phyloP scores from a whole-genome alignment of 768 basidiomycete genomes.

The Suillus hirtellus region DNA sequence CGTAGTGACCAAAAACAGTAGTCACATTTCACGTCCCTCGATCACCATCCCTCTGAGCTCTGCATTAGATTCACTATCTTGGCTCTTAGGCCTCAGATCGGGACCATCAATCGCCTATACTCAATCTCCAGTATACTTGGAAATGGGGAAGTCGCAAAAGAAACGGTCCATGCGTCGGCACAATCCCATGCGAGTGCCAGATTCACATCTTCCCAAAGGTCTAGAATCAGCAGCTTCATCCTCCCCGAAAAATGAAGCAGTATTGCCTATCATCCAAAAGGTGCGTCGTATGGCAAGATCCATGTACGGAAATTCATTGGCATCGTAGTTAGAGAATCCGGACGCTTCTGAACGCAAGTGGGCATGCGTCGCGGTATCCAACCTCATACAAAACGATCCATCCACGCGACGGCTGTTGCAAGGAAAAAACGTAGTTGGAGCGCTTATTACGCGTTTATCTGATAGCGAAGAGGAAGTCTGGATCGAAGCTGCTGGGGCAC shows the following conservation, averaged over 20 bases:
- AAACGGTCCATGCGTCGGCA: slow-evolving; percentile 82
- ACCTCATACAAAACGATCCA: slow-evolving; percentile 92
- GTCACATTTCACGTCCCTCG: neutral
- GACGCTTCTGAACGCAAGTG: slow-evolving; percentile 86
- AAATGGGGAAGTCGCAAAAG: slow-evolving; percentile 94
- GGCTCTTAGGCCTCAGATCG: slow-evolving; percentile 2
- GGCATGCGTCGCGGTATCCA: slow-evolving; percentile 96
- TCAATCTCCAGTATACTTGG: neutral
- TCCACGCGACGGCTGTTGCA: slow-evolving; percentile 88
- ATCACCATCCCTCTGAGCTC: neutral
- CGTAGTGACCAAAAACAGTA: slow-evolving; percentile 5
- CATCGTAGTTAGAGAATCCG: slow-evolving; percentile 65
- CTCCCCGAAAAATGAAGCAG: slow-evolving; percentile 74
- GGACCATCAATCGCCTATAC: neutral
- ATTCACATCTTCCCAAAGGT: slow-evolving; percentile 86
- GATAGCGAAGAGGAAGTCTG: slow-evolving; percentile 91
- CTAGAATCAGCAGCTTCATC: slow-evolving; percentile 71
- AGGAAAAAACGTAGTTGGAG: slow-evolving; percentile 87
- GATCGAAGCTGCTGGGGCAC: slow-evolving; percentile 84
- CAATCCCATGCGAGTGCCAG: slow-evolving; percentile 92
- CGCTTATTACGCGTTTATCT: slow-evolving; percentile 81
- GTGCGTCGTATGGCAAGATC: slow-evolving; percentile 38
- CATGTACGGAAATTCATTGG: slow-evolving; percentile 7
- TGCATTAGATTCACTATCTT: neutral
- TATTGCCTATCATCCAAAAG: slow-evolving; percentile 90